Conservation (phyloP, 2,329 filamentous ascomycete genomes). For the Fusarium palustre region DNA sequence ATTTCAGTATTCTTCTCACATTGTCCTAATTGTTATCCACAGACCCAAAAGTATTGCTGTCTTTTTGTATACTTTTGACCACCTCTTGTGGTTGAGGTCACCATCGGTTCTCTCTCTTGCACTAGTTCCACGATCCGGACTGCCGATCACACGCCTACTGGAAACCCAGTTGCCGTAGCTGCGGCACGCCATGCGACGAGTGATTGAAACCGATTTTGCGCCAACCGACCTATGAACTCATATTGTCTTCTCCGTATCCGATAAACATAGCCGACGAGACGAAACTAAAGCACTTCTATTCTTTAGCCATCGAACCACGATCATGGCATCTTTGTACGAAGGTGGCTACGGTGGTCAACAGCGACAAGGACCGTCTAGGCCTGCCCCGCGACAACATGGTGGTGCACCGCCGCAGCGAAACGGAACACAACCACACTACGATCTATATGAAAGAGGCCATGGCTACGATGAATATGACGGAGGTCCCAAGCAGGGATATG, state of each 20-base stretch:
- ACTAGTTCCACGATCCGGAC: conserved; percentile 33
- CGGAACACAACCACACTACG: conserved; percentile 56
- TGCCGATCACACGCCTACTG: conserved; percentile 40
- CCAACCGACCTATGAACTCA: conserved; percentile 14
- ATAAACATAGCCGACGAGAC: conserved; percentile 9
- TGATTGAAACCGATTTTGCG: conserved; percentile 38
- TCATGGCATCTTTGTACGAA: conserved; percentile 63
- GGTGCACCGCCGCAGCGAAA: conserved; percentile 52
- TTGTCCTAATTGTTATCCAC: conserved; percentile 3
- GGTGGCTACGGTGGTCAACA: conserved; percentile 58
- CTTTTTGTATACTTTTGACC: neutral
- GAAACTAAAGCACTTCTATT: neutral
- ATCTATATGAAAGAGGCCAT: conserved; percentile 61
- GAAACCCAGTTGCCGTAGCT: conserved; percentile 39
- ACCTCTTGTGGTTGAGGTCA: conserved; percentile 14
- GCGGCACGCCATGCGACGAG: conserved; percentile 47
- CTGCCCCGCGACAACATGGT: conserved; percentile 53
- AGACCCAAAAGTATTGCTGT: conserved; percentile 10
- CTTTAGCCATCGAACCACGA: conserved; percentile 10
- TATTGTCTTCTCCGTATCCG: conserved; percentile 5
- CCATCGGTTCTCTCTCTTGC: conserved; percentile 25
- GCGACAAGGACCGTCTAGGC: conserved; percentile 58
- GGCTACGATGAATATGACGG: conserved; percentile 60
- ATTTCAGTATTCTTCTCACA: conserved; percentile 7
- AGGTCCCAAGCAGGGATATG: conserved; percentile 55